Evolutionary conservation across 2,329 filamentous ascomycete genomes (phyloP), one percentile per base, ranked within the genome.

Genomic region (Paecilomyces variotii): DNA sequence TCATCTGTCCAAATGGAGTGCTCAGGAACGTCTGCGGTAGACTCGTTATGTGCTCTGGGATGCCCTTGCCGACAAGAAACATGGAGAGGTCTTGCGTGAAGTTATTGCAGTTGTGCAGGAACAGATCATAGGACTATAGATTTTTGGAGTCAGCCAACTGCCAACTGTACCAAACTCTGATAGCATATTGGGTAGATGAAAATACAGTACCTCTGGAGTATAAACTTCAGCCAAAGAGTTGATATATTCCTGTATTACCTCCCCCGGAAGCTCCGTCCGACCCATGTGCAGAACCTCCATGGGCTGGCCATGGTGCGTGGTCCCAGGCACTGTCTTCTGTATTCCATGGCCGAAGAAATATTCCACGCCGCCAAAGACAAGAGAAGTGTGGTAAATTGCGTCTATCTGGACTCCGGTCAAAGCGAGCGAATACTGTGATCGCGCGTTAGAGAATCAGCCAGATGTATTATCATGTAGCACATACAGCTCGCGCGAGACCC

Each of bases 51-150:
- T 96, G 87, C 0, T 87, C 83, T 0, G 94, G 94, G 60, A 97
- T 97, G 2, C 90, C 89, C 65, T 87, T 89, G 25, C 94, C 93
- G 0, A 97, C 79, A 0, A 97, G 79, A 63, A 97, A 97, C 73
- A 90, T 94, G 62, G 90, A 80, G 64, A 97, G 87, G 61, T 96
- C 91, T 69, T 97, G 93, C 2, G 89, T 90, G 74, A 97, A 99
- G 74, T 97, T 97, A 77, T 97, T 99, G 79, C 93, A 97, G 71
- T 99, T 99, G 74, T 97, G 91, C 28, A 84, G 66, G 78, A 90
- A 96, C 4, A 97, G 78, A 69, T 97, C 91, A 69, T 97, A 97
- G 0, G 90, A 89, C 84, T 91, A 63, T 7, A 45, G n/a, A 45
- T 19, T 7, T 19, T n/a, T 10, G 14, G 19, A 6, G n/a, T 45